Percentiles rank a stretch among this genome's conserved stretches.
These are phyloP conservation scores for Globisporangium perplexum DNA, from an alignment of 352 stramenopile genomes.

Conservation along the genomic window DNA sequence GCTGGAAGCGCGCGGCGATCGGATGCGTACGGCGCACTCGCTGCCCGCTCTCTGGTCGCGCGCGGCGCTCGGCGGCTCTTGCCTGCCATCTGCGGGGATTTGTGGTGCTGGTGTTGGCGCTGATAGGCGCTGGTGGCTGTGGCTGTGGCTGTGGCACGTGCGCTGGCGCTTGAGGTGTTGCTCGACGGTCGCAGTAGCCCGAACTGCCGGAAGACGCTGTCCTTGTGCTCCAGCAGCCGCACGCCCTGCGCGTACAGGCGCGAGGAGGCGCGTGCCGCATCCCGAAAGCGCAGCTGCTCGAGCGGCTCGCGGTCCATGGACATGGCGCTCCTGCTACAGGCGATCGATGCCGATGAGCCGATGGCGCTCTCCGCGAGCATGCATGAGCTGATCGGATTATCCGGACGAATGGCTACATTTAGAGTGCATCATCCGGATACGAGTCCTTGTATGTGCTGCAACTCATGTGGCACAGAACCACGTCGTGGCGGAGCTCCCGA, in stretches of 20 bases:
- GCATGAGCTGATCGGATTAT: no score
- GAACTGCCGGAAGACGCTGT: slow-evolving; percentile 54
- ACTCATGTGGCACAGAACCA: no score
- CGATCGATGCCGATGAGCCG: no score
- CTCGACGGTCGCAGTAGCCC: slow-evolving; percentile 19
- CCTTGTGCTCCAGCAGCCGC: slow-evolving; percentile 49
- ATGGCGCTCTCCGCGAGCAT: no score
- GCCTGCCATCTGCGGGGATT: neutral
- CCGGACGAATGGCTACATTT: neutral
- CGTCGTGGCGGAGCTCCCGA: no score
- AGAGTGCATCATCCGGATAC: no score
- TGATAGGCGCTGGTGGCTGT: no score
- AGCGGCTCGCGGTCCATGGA: neutral
- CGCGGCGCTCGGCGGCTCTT: neutral
- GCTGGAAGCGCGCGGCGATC: slow-evolving; percentile 11
- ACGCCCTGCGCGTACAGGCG: slow-evolving; percentile 56
- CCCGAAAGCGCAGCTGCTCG: slow-evolving; percentile 7
- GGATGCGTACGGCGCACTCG: slow-evolving; percentile 22
- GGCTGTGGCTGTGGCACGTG: neutral
- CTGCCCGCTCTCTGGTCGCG: neutral
- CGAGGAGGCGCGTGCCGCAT: slow-evolving; percentile 23
- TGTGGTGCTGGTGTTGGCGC: slow-evolving; percentile 1
- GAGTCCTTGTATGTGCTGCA: no score
- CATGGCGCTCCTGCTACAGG: no score
- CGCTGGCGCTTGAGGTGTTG: neutral